These are phyloP conservation scores for Hypoxylon perforatum DNA, from an alignment of 495 filamentous ascomycete species.

Conservation along the genomic window DNA sequence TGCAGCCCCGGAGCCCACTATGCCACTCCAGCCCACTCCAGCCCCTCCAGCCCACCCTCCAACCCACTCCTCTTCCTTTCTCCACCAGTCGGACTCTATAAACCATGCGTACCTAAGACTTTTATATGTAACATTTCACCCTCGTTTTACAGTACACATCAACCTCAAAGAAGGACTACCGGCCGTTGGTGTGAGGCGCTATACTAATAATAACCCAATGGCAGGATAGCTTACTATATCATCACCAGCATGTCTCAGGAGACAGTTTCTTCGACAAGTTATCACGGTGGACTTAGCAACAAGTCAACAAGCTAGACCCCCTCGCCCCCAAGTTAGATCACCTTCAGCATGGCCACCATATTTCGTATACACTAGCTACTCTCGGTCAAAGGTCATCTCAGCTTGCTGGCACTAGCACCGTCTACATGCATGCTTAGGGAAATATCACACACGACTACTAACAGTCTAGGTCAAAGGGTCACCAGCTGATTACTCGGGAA, in stretches of 20 bases:
- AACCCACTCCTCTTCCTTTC: background rate
- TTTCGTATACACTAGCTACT: slow-evolving; percentile 13
- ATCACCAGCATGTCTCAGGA: background rate
- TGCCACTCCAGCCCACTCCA: background rate
- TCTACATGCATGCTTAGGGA: slow-evolving; percentile 1
- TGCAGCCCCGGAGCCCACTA: background rate
- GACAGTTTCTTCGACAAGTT: slow-evolving; percentile 2
- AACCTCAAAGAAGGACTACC: background rate
- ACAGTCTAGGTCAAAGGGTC: slow-evolving; percentile 6
- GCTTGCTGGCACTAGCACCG: slow-evolving; percentile 23
- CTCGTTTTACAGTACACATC: background rate
- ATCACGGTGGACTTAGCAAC: slow-evolving; percentile 4
- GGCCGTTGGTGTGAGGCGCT: background rate
- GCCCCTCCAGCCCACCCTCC: background rate
- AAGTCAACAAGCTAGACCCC: background rate
- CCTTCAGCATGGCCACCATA: slow-evolving; percentile 4
- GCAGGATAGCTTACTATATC: slow-evolving; percentile 8
- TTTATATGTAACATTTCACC: background rate
- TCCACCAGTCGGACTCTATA: background rate
- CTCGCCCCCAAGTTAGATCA: background rate
- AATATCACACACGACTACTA: slow-evolving; percentile 13
- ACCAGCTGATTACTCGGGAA: slow-evolving; percentile 21
- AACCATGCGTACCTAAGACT: background rate
- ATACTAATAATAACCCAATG: slow-evolving; percentile 1
- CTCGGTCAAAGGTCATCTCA: slow-evolving; percentile 32